Conservation (phyloP, 1,284 basidiomycete species). For the Boletellus deceptivus region DNA sequence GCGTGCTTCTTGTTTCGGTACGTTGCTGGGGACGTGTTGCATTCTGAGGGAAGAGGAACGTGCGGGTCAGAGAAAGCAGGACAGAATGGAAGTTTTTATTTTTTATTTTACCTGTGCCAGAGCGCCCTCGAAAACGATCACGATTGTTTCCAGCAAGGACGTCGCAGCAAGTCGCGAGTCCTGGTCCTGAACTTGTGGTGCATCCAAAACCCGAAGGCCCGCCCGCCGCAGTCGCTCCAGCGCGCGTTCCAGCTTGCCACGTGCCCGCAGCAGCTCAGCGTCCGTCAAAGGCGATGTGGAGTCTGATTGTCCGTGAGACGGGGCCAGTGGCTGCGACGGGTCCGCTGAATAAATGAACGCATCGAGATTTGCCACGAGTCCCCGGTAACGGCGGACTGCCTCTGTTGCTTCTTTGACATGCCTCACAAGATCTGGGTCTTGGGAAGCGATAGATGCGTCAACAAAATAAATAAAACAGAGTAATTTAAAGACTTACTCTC, state of each 20-base stretch:
- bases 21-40: conserved; percentile 13
- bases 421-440: conserved; percentile 23
- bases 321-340: neutral
- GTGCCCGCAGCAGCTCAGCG: conserved; percentile 36
- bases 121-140: conserved; percentile 15
- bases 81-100: too few relatives aligned
- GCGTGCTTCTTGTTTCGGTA: conserved; percentile 32
- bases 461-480: neutral
- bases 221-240: conserved; percentile 58
- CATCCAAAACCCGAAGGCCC: conserved; percentile 46
- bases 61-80: too few relatives aligned
- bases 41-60: conserved; percentile 19
- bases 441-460: too few relatives aligned
- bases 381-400: conserved; percentile 14
- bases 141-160: conserved; percentile 26
- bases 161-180: conserved; percentile 3
- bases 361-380: conserved; percentile 16
- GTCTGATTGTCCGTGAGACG: neutral
- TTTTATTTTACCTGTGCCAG: conserved; percentile 29
- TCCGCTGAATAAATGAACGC: conserved; percentile 3
- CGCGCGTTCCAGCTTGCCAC: conserved; percentile 55
- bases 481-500: conserved; percentile 9
- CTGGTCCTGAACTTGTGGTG: conserved; percentile 11
- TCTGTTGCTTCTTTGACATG: conserved; percentile 23
- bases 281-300: neutral